These are phyloP conservation scores for Eryngium alpinum DNA, from an alignment of 140 eudicot species.

Conservation along the genomic window DNA sequence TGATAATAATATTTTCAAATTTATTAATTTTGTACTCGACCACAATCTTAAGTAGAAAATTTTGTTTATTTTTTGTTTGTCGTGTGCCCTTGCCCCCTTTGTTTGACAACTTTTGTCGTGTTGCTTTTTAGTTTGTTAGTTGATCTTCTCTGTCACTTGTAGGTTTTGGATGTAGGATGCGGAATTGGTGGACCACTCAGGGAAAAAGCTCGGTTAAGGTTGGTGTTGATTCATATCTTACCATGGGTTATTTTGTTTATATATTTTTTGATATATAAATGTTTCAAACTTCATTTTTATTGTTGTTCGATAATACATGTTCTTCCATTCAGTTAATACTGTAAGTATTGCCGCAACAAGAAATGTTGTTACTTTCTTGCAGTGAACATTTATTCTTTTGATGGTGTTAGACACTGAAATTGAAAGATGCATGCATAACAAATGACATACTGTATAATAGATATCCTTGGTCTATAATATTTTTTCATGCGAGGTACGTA, in stretches of 20 bases:
- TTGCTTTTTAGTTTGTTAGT: constrained; percentile 10
- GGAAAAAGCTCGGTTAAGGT: constrained; percentile 96
- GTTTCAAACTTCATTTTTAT: background rate
- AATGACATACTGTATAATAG: too few relatives aligned
- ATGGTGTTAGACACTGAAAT: background rate
- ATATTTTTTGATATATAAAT: background rate
- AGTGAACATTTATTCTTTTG: too few relatives aligned
- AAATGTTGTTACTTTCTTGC: background rate
- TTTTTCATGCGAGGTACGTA: background rate
- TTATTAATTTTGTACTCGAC: background rate
- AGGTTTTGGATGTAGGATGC: constrained; percentile 98
- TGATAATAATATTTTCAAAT: background rate
- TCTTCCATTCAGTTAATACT: background rate
- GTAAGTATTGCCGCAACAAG: background rate
- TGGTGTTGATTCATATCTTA: background rate
- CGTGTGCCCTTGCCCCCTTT: background rate
- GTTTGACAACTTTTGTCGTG: background rate
- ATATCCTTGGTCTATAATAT: background rate
- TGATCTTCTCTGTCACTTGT: constrained; percentile 11
- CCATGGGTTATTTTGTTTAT: background rate
- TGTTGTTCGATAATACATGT: background rate
- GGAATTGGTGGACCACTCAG: constrained; percentile 97
- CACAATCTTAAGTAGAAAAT: background rate
- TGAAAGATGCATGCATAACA: background rate
- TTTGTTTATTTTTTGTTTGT: background rate